Conservation (phyloP, 805 yeast species). For the Peterozyma xylosa region DNA sequence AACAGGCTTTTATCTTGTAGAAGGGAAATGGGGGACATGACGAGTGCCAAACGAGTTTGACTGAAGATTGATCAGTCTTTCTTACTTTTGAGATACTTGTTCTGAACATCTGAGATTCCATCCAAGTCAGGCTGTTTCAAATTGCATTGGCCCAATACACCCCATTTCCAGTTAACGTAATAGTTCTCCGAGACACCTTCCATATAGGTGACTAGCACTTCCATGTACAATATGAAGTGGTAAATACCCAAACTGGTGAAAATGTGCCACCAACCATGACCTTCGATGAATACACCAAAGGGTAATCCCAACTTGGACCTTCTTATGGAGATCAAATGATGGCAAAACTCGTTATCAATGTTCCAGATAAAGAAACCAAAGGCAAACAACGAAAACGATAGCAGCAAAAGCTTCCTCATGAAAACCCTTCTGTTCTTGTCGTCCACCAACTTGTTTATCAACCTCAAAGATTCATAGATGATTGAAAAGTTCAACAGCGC, state of each 20-base stretch:
- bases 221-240: slow-evolving; percentile 72
- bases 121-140: slow-evolving; percentile 11
- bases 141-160: slow-evolving; percentile 48
- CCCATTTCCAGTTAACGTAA: slow-evolving; percentile 48
- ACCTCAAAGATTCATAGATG: slow-evolving; percentile 43
- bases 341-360: slow-evolving; percentile 76
- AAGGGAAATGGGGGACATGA: no score
- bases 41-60: no score
- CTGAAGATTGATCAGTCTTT: no score
- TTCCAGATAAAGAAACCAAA: slow-evolving; percentile 85
- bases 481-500: slow-evolving; percentile 72
- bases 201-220: slow-evolving; percentile 64
- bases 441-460: slow-evolving; percentile 16
- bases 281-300: slow-evolving; percentile 76
- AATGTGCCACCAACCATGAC: slow-evolving; percentile 98
- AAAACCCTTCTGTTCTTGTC: slow-evolving; percentile 13
- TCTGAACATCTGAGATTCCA: slow-evolving; percentile 5
- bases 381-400: slow-evolving; percentile 37
- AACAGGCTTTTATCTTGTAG: no score
- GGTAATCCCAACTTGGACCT: slow-evolving; percentile 52
- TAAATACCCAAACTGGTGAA: slow-evolving; percentile 85
- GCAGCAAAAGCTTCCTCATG: slow-evolving; percentile 18
- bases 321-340: slow-evolving; percentile 47
- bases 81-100: background rate
- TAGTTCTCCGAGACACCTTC: slow-evolving; percentile 49